These are phyloP conservation scores for Lachancea quebecensis DNA, from an alignment of 805 yeast species.

Conservation along the genomic window DNA sequence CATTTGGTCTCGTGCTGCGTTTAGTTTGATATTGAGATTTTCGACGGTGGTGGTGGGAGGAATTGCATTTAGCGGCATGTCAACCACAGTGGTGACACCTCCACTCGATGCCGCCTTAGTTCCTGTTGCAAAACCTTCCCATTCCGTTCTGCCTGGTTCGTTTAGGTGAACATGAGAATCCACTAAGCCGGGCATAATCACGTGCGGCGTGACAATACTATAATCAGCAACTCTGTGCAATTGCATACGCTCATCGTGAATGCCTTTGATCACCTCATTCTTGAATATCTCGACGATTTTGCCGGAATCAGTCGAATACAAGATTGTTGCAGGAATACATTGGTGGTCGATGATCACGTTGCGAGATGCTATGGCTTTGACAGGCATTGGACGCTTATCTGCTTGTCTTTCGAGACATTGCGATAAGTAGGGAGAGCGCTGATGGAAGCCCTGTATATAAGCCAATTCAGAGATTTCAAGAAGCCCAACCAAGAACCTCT, in stretches of 20 bases:
- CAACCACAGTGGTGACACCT: conserved; percentile 92
- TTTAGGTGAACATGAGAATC: conserved; percentile 93
- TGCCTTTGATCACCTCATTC: conserved; percentile 30
- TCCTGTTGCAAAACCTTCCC: conserved; percentile 98
- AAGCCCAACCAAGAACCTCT: too few relatives aligned
- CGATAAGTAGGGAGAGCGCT: too few relatives aligned
- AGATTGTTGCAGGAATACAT: conserved; percentile 54
- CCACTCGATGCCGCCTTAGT: conserved; percentile 93
- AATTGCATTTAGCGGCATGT: conserved; percentile 93
- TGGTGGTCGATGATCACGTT: conserved; percentile 46
- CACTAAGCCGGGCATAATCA: conserved; percentile 82
- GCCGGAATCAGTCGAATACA: conserved; percentile 51
- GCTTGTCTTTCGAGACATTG: background rate
- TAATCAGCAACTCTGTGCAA: conserved; percentile 40
- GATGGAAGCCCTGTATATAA: too few relatives aligned
- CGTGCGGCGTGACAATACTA: conserved; percentile 53
- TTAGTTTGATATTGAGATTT: conserved; percentile 65
- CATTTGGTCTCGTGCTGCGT: conserved; percentile 72
- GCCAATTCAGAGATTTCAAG: too few relatives aligned
- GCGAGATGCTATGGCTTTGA: conserved; percentile 51
- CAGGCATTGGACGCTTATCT: conserved; percentile 9
- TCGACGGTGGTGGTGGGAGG: conserved; percentile 89
- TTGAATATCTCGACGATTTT: conserved; percentile 50
- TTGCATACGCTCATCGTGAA: conserved; percentile 36
- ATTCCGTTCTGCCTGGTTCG: conserved; percentile 96